Evolutionary conservation across 2,329 filamentous ascomycete species (phyloP).

Genomic region (Pleurostoma richardsiae): DNA sequence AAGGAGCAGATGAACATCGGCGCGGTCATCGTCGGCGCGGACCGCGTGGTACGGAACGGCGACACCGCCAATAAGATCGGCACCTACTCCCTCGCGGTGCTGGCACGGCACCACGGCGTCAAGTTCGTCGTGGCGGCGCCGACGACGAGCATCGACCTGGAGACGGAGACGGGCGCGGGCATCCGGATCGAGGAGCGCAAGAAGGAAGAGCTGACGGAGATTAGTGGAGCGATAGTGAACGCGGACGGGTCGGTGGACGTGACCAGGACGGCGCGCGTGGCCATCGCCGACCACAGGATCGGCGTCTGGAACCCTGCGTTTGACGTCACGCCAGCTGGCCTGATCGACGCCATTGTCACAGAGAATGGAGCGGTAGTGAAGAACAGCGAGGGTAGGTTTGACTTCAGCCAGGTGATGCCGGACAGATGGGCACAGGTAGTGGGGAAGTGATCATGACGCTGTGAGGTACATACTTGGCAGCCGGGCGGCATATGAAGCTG

Average conservation of each 20-base stretch:
- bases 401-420: slow-evolving; percentile 52
- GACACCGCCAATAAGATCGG: slow-evolving; percentile 99
- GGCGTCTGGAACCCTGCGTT: slow-evolving; percentile 96
- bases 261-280: slow-evolving; percentile 62
- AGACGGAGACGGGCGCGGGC: slow-evolving; percentile 68
- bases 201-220: slow-evolving; percentile 74
- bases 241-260: slow-evolving; percentile 60
- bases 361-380: slow-evolving; percentile 86
- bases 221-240: slow-evolving; percentile 70
- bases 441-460: slow-evolving; percentile 3
- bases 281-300: slow-evolving; percentile 73
- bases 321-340: slow-evolving; percentile 81
- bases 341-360: slow-evolving; percentile 93
- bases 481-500: too few species aligned
- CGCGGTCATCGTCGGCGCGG: slow-evolving; percentile 89
- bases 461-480: too few species aligned
- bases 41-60: slow-evolving; percentile 91
- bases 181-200: slow-evolving; percentile 91
- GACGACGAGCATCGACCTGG: slow-evolving; percentile 86
- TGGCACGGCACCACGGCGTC: slow-evolving; percentile 80
- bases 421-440: slow-evolving; percentile 44
- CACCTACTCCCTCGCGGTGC: slow-evolving; percentile 87
- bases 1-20: slow-evolving; percentile 64
- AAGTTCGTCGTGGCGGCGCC: slow-evolving; percentile 95
- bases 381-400: slow-evolving; percentile 63